Percentiles rank a stretch among this genome's conserved stretches.
Evolutionary conservation across 148 eudicot genomes (phyloP).

Genomic region (Simmondsia chinensis): DNA sequence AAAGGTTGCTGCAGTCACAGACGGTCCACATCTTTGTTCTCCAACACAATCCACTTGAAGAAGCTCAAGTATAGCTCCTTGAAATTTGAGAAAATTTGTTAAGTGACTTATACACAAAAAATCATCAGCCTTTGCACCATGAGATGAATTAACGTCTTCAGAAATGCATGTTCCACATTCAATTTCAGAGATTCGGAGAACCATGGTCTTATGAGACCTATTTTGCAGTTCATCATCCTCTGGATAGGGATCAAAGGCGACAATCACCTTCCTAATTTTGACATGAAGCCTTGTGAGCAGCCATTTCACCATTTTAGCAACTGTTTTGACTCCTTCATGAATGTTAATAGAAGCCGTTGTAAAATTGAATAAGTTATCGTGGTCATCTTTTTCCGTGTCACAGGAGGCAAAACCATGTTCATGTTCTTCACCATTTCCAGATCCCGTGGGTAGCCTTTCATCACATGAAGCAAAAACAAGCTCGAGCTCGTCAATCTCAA

Average conservation of each 20-base stretch:
- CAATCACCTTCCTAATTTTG: conserved; percentile 52
- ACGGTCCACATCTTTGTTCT: conserved; percentile 18
- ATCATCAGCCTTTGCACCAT: conserved; percentile 18
- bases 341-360: conserved; percentile 32
- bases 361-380: conserved; percentile 15
- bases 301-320: conserved; percentile 90
- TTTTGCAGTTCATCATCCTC: conserved; percentile 20
- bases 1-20: conserved; percentile 19
- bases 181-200: conserved; percentile 60
- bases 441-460: conserved; percentile 8
- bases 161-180: conserved; percentile 74
- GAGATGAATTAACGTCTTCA: conserved; percentile 28
- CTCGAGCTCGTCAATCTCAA: conserved; percentile 86
- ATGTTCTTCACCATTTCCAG: conserved; percentile 19
- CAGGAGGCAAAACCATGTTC: conserved; percentile 8
- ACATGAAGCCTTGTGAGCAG: conserved; percentile 81
- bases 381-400: conserved; percentile 23
- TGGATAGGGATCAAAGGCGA: conserved; percentile 59
- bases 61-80: conserved; percentile 75
- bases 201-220: conserved; percentile 42
- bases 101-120: conserved; percentile 53
- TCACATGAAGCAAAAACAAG: conserved; percentile 47
- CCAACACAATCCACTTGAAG: conserved; percentile 38
- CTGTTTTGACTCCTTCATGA: conserved; percentile 91
- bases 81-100: conserved; percentile 64